Evolutionary conservation across 2,329 filamentous ascomycete species (phyloP).

Genomic region (Ceratocystis diversiconidia): DNA sequence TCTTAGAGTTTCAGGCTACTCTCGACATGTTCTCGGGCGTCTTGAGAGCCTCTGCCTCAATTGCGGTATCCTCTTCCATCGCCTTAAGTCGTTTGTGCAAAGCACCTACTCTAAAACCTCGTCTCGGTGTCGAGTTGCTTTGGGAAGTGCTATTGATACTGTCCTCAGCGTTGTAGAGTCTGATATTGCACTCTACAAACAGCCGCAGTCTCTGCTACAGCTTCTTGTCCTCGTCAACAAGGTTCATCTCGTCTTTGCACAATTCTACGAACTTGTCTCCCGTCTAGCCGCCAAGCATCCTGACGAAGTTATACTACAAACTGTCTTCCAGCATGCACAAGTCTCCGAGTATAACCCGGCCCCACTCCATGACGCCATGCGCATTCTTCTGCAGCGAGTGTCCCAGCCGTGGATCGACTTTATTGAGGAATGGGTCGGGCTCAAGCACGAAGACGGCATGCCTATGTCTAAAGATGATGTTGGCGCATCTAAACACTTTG

Average conservation of each 20-base stretch:
- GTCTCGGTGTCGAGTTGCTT: conserved; percentile 36
- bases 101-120: conserved; percentile 32
- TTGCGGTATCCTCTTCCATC: conserved; percentile 34
- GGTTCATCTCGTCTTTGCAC: conserved; percentile 34
- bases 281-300: conserved; percentile 31
- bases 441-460: conserved; percentile 43
- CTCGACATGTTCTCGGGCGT: conserved; percentile 34
- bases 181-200: conserved; percentile 32
- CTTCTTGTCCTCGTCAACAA: conserved; percentile 37
- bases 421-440: conserved; percentile 61
- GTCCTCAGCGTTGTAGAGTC: conserved; percentile 37
- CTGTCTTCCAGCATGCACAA: conserved; percentile 47
- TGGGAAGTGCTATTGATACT: conserved; percentile 36
- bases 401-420: conserved; percentile 53
- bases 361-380: conserved; percentile 48
- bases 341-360: conserved; percentile 48
- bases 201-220: conserved; percentile 36
- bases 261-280: conserved; percentile 37
- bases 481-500: conserved; percentile 41
- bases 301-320: conserved; percentile 49
- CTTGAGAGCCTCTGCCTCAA: conserved; percentile 34
- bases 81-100: conserved; percentile 35
- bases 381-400: conserved; percentile 50
- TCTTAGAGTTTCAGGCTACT: conserved; percentile 43
- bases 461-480: conserved; percentile 35